These are phyloP conservation scores for Mycena albidolilacea DNA, from an alignment of 768 basidiomycete genomes.

Conservation along the genomic window DNA sequence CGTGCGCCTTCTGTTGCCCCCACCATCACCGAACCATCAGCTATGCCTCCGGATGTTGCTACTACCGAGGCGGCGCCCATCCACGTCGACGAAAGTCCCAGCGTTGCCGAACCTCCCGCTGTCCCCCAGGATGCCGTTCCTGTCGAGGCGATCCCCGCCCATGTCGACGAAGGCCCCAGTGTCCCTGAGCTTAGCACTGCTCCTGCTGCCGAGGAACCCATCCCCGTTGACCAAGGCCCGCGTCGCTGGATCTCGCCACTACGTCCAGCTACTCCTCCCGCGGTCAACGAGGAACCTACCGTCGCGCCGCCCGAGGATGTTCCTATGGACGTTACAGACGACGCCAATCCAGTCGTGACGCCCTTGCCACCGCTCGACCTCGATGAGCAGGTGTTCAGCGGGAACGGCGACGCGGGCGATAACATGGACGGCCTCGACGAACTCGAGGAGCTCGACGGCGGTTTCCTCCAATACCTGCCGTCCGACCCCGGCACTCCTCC, in stretches of 20 bases:
- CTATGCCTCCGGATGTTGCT: too few species aligned
- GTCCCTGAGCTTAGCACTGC: not conserved
- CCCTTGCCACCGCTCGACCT: slow-evolving; percentile 3
- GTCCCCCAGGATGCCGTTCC: too few species aligned
- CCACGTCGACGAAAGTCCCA: not conserved
- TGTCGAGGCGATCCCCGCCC: not conserved
- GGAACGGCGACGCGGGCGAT: not conserved
- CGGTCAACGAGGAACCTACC: not conserved
- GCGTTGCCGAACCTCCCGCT: not conserved
- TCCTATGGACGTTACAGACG: not conserved
- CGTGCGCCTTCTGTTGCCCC: not conserved
- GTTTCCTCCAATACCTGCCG: slow-evolving; percentile 29
- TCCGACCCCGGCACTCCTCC: slow-evolving; percentile 13
- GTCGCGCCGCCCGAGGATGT: not conserved
- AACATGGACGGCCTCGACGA: slow-evolving; percentile 8
- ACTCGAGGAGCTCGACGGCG: slow-evolving; percentile 11
- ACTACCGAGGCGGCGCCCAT: too few species aligned
- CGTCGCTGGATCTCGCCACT: slow-evolving; percentile 26
- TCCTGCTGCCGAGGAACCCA: not conserved
- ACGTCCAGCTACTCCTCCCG: slow-evolving; percentile 14
- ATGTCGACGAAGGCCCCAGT: not conserved
- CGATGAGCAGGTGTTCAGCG: slow-evolving; percentile 5
- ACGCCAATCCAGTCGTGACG: not conserved
- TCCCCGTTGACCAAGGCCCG: not conserved
- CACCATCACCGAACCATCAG: too few species aligned